Evolutionary conservation across 495 filamentous ascomycete species (phyloP), one percentile per base, ranked within the genome.

Genomic region (Aspergillus biplanus): DNA sequence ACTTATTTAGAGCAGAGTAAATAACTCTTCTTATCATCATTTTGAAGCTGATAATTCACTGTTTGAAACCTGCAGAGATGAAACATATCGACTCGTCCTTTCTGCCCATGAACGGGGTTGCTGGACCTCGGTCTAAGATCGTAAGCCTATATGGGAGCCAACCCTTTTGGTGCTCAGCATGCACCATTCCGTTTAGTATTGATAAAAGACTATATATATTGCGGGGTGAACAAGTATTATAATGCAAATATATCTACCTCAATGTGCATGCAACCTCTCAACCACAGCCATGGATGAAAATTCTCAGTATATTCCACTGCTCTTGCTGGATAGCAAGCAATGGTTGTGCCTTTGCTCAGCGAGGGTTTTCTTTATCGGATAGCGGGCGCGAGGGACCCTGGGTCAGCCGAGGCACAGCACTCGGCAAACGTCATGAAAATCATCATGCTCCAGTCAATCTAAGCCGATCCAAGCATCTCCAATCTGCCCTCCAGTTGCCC

Each of bases 361-460:
- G 47, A 16, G 16, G 21, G 6, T 44, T 44, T 11, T 44, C n/a
- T 11, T 50, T 18, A 18, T 50, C 52, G 52, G 52, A 32, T 32
- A 34, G 52, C 12, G 27, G 12, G 27, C 34, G 27, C 18, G 33
- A 61, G 33, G 9, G 58, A 50, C 48, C 18, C 33, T 21, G 31
- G 58, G 33, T 66, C 68, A 77, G 68, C 77, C 77, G 77, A 80
- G 77, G 77, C 70, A 72, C 68, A 73, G 49, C 44, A 63, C 68
- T 77, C 77, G 77, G 75, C 66, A 80, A 76, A 80, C 77, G 77
- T 80, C 77, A 80, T 80, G 73, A 68, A 74, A 67, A 64, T 54
- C 58, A 61, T 65, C 61, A 59, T 71, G 64, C 59, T 57, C 55
- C 54, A 32, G 33, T 67, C 65, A 54, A 33, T 52, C 59, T 56